A percentile compares a stretch with the other conserved stretches of the same genome.
Conservation (phyloP, 2,329 filamentous ascomycete species). For the Fusarium hostae region DNA sequence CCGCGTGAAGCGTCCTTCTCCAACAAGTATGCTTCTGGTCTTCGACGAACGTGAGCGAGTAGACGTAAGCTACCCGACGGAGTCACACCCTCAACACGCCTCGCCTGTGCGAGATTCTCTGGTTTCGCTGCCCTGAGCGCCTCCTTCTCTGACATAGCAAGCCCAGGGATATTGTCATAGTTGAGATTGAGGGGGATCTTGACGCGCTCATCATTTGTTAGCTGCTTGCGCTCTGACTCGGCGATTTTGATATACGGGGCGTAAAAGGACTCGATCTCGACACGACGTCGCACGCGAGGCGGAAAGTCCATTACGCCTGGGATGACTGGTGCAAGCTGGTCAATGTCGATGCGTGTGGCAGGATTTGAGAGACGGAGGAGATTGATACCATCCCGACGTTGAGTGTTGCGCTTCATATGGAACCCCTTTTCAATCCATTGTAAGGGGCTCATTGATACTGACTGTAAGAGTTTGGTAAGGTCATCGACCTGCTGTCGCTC, state of each 20-base stretch:
- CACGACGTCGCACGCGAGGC: slow-evolving; percentile 70
- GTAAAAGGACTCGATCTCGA: slow-evolving; percentile 85
- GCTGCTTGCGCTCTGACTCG: slow-evolving; percentile 70
- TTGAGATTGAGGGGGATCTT: slow-evolving; percentile 78
- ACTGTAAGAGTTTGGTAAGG: slow-evolving; percentile 70
- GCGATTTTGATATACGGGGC: slow-evolving; percentile 87
- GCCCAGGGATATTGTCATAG: slow-evolving; percentile 76
- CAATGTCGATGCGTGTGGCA: slow-evolving; percentile 55
- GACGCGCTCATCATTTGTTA: slow-evolving; percentile 81
- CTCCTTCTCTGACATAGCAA: slow-evolving; percentile 83
- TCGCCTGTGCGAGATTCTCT: slow-evolving; percentile 88
- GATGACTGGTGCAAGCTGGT: slow-evolving; percentile 67
- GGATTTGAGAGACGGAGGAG: slow-evolving; percentile 76
- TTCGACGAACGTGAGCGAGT: slow-evolving; percentile 67
- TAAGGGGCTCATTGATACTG: slow-evolving; percentile 66
- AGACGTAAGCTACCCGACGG: slow-evolving; percentile 70
- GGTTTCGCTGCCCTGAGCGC: slow-evolving; percentile 77
- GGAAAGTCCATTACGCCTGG: slow-evolving; percentile 67
- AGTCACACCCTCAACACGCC: slow-evolving; percentile 83
- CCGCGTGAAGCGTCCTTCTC: slow-evolving; percentile 1
- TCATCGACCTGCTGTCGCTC: slow-evolving; percentile 74
- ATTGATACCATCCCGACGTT: slow-evolving; percentile 78
- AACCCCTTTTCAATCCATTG: slow-evolving; percentile 79
- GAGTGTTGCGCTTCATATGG: slow-evolving; percentile 72
- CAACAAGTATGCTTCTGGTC: slow-evolving; percentile 5